Percentiles rank a stretch among this genome's conserved stretches.
Conservation (phyloP, 768 basidiomycete genomes). For the Pulveroboletus sp. region DNA sequence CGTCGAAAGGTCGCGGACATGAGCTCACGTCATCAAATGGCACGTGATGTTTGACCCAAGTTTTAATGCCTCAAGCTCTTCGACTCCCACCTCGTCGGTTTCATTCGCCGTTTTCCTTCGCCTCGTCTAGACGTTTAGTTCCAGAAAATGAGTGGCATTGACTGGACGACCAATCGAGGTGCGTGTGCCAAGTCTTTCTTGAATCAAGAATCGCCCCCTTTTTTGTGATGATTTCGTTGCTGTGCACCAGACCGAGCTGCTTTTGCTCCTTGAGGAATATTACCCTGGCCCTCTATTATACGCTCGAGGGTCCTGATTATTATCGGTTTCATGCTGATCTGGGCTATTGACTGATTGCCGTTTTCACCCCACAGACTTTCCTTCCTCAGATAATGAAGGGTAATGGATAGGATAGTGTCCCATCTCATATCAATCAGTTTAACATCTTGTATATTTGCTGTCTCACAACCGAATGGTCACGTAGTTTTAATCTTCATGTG, state of each 20-base stretch:
- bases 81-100: neutral
- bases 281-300: slow-evolving; percentile 31
- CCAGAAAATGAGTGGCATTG: neutral
- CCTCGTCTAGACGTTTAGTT: neutral
- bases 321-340: neutral
- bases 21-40: neutral
- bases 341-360: slow-evolving; percentile 1
- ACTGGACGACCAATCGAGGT: neutral
- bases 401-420: neutral
- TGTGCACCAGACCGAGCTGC: slow-evolving; percentile 36
- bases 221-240: slow-evolving; percentile 31
- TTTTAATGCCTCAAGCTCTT: neutral
- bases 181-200: neutral
- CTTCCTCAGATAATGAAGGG: neutral
- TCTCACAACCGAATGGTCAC: neutral
- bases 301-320: slow-evolving; percentile 33
- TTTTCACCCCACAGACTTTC: neutral
- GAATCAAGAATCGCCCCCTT: neutral
- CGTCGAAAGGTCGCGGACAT: too few relatives aligned
- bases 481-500: slow-evolving; percentile 74
- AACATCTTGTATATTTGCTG: neutral
- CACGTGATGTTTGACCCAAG: neutral
- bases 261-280: slow-evolving; percentile 29
- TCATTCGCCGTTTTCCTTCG: neutral
- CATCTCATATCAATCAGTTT: neutral